Evolutionary conservation across 805 yeast genomes (phyloP).

Genomic region (Lachancea dasiensis): DNA sequence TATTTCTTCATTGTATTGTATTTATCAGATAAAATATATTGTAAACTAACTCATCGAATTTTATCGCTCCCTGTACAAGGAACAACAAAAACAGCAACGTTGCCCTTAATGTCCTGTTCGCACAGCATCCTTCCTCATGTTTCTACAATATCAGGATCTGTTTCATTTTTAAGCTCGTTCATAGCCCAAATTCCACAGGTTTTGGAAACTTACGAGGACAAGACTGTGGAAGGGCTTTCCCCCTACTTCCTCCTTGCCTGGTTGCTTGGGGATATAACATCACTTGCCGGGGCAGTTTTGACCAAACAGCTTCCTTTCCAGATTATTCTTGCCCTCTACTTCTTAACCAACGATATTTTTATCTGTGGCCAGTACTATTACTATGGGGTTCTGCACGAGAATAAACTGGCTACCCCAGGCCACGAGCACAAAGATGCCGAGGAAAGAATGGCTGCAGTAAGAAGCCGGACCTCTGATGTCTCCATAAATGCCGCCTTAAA

Average conservation of each 20-base stretch:
- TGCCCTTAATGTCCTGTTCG: slow-evolving; percentile 7
- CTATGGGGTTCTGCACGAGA: slow-evolving; percentile 40
- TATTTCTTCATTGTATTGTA: not conserved
- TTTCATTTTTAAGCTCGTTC: slow-evolving; percentile 41
- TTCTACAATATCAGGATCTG: slow-evolving; percentile 37
- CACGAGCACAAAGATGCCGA: slow-evolving; percentile 30
- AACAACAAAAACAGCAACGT: not conserved
- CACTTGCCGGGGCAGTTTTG: slow-evolving; percentile 62
- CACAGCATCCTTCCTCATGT: slow-evolving; percentile 25
- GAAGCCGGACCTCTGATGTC: slow-evolving; percentile 10
- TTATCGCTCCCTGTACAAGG: not conserved
- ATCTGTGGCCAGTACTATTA: slow-evolving; percentile 67
- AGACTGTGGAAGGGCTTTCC: slow-evolving; percentile 56
- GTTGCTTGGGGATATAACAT: slow-evolving; percentile 42
- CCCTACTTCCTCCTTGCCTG: slow-evolving; percentile 45
- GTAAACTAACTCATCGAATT: no score
- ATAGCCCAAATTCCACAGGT: slow-evolving; percentile 53
- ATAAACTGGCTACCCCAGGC: slow-evolving; percentile 29
- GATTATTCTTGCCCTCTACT: slow-evolving; percentile 63
- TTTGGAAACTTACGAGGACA: slow-evolving; percentile 47
- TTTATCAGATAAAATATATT: no score
- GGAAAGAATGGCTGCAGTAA: slow-evolving; percentile 7
- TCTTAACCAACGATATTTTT: slow-evolving; percentile 62
- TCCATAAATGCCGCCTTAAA: not conserved
- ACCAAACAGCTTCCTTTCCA: slow-evolving; percentile 83